Evolutionary conservation across 179 eudicot genomes (phyloP), one percentile per base, ranked within the genome.

Genomic region (Heliamphora pulchella): DNA sequence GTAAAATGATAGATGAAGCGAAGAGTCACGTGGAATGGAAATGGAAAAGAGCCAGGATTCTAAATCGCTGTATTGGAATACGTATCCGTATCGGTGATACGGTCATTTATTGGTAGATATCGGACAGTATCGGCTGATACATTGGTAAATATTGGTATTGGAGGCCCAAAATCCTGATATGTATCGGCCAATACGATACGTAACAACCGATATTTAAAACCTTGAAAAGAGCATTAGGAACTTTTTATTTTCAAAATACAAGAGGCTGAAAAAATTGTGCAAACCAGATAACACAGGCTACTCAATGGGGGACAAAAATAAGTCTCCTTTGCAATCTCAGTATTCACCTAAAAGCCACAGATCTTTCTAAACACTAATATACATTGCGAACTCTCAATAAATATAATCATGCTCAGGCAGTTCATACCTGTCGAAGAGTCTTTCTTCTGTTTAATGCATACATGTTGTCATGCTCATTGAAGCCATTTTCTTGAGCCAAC

Each of bases 381-480:
- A 22, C 15, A 3, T 5, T 54, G 3, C 10, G 57, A 62, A 46
- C 57, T 51, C 74, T 78, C 64, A 65, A 62, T n/a, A 15, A 62
- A 6, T 11, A 55, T 7, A 46, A 72, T 4, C 18, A 22, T 8
- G 55, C 51, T 39, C 15, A 31, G n/a, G 18, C 14, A n/a, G 64
- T 76, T 41, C 86, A 48, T 90, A 95, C 98, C 98, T 95, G 93
- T 39, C 98, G 98, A 65, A 95, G 91, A 75, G 84, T 85, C 86
- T 86, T 94, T 81, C 98, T 88, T 75, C 87, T 86, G 78, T 82
- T 82, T 55, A 95, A 81, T 48, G 91, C 94, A 84, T 90, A 91
- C 61, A 50, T 67, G 48, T 75, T 77, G 77, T 87, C 92, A 75
- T 89, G 93, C 80, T 91, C 94, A 81, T 57, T 54, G 54, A 77